Evolutionary conservation across 2,329 filamentous ascomycete genomes (phyloP), one percentile per base, ranked within the genome.

Genomic region (Ophiostoma populinum): DNA sequence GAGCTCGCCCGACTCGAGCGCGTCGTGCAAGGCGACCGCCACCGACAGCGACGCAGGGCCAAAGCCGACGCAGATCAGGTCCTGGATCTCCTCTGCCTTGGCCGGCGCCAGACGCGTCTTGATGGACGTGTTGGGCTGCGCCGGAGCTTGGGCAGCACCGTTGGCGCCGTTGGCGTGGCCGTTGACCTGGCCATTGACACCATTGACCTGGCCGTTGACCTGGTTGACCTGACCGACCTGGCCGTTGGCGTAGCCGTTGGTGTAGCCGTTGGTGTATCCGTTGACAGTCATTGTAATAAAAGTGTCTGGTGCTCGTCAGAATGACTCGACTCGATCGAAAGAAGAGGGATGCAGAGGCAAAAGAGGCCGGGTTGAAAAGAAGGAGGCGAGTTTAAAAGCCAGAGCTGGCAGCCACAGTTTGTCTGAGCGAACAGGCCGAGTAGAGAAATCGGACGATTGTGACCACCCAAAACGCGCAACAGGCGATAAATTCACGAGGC

Each of bases 41-140:
- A 95, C 79, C 13, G 86, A 78, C 24, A 95, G 65, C 40, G 83
- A 90, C 19, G 87, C 87, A 15, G 87, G 87, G 7, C 87, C 87
- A 51, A 95, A 95, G 17, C 87, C 87, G 37, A 93, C 73, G 55
- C 85, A 93, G 45, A 95, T 62, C 35, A 95, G 63, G 54, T 95
- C 87, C 52, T 86, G 77, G 21, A 83, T 59, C 33, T 80, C 70
- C 43, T 76, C 67, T 35, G 65, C 21, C 24, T 43, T 34, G 9
- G 36, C 33, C 1, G 38, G 36, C 32, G 3, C 25, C 11, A 45
- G 36, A 1, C 24, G 38, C 2, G 39, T 41, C 11, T n/a, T 26
- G 12, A 27, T 33, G 12, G 18, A n/a, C 5, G 31, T 37, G 2
- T 26, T 21, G 11, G 22, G 22, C n/a, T 24, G 19, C 12, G 6